phyloP scores from a whole-genome alignment of 192 early-diverging fungal species.

The Spinellus fusiger region DNA sequence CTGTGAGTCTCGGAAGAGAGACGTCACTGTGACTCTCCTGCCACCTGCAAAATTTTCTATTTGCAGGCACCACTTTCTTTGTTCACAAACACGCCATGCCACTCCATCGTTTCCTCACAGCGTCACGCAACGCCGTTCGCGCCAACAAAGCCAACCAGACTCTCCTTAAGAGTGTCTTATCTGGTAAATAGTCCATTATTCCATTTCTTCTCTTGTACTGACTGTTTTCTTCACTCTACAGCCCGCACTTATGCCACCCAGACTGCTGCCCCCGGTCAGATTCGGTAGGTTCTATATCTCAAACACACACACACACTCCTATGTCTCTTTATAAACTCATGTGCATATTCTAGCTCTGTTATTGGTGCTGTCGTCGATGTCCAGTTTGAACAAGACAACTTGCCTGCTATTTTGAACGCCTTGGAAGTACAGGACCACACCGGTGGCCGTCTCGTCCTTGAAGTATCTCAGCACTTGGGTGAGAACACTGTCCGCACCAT shows the following conservation, averaged over 20 bases:
- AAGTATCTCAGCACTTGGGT: constrained; percentile 96
- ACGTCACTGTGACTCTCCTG: too few relatives aligned
- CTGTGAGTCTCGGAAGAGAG: too few relatives aligned
- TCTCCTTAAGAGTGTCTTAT: background rate
- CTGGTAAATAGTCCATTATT: background rate
- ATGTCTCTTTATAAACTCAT: background rate
- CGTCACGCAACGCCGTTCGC: constrained; percentile 14
- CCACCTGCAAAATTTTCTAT: too few relatives aligned
- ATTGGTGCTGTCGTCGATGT: constrained; percentile 99
- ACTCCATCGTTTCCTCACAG: background rate
- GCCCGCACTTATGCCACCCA: constrained; percentile 59
- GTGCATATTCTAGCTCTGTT: constrained; percentile 74
- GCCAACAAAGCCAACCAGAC: constrained; percentile 4
- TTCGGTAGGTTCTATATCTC: constrained; percentile 15
- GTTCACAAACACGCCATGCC: background rate
- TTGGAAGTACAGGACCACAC: constrained; percentile 85
- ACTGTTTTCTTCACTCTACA: background rate
- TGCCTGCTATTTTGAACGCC: constrained; percentile 95
- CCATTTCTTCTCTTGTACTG: background rate
- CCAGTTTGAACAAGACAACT: constrained; percentile 85
- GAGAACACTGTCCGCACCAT: constrained; percentile 98
- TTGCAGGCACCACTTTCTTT: too few relatives aligned
- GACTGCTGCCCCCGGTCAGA: constrained; percentile 34
- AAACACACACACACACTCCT: background rate
- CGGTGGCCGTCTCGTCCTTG: constrained; percentile 84